These are phyloP conservation scores for Dillenia turbinata DNA, from an alignment of 164 flowering plant species.

Conservation along the genomic window DNA sequence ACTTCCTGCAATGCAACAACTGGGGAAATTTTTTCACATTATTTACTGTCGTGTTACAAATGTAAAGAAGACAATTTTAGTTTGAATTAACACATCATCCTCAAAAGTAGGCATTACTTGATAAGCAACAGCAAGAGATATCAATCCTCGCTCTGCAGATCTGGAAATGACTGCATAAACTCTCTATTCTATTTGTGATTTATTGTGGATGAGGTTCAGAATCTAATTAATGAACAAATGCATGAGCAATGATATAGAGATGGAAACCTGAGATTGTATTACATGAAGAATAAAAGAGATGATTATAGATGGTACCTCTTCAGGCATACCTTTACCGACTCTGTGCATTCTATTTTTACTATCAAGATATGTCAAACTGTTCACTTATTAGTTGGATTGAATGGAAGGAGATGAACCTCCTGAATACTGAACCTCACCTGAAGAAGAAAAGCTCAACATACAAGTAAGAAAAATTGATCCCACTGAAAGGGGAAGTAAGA, in stretches of 20 bases:
- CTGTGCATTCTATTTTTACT: slow-evolving; percentile 56
- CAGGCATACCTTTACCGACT: slow-evolving; percentile 76
- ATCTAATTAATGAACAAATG: slow-evolving; percentile 37
- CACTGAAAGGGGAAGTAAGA: neutral
- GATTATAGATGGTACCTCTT: slow-evolving; percentile 38
- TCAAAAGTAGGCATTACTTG: slow-evolving; percentile 53
- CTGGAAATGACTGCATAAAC: slow-evolving; percentile 81
- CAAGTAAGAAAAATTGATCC: neutral
- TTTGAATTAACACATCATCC: slow-evolving; percentile 57
- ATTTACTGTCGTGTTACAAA: neutral
- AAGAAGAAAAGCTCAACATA: neutral
- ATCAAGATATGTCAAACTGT: slow-evolving; percentile 59
- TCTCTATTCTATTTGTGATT: slow-evolving; percentile 66
- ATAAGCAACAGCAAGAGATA: slow-evolving; percentile 89
- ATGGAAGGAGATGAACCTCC: slow-evolving; percentile 66
- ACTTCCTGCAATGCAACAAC: slow-evolving; percentile 38
- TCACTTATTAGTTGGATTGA: slow-evolving; percentile 59
- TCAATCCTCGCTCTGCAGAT: slow-evolving; percentile 80
- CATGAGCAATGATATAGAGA: slow-evolving; percentile 2
- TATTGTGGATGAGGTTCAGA: slow-evolving; percentile 68
- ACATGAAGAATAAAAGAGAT: neutral
- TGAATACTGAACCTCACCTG: slow-evolving; percentile 65
- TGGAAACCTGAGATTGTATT: neutral
- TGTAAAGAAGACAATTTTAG: neutral
- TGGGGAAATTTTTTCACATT: neutral